Conservation (phyloP, 2,329 filamentous ascomycete species). For the Fusarium ambrosium region DNA sequence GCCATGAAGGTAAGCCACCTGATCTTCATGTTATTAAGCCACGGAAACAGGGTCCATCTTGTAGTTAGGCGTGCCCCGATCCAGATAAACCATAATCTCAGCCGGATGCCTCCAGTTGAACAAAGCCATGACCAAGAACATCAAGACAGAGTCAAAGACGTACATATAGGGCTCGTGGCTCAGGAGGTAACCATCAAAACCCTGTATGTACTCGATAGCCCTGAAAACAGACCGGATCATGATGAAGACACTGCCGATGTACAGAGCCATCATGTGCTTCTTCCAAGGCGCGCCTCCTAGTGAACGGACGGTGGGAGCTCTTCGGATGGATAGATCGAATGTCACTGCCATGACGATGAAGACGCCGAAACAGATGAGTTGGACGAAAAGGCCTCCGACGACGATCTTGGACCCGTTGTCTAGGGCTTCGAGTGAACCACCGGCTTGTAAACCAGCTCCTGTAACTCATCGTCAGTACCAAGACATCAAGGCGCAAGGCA, state of each 20-base stretch:
- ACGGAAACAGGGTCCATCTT: constrained; percentile 20
- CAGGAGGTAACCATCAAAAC: constrained; percentile 49
- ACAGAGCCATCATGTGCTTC: constrained; percentile 46
- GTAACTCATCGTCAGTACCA: not conserved
- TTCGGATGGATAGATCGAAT: constrained; percentile 54
- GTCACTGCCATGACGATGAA: constrained; percentile 62
- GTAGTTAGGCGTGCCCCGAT: not conserved
- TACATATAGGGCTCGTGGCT: constrained; percentile 51
- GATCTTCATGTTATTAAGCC: not conserved
- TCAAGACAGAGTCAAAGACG: constrained; percentile 52
- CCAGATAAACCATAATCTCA: constrained; percentile 10
- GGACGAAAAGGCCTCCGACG: constrained; percentile 65
- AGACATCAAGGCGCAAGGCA: not conserved
- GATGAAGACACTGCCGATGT: constrained; percentile 50
- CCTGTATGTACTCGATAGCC: constrained; percentile 56
- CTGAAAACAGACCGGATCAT: constrained; percentile 57
- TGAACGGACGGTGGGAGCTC: constrained; percentile 10
- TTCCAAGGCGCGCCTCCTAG: constrained; percentile 43
- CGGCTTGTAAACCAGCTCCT: constrained; percentile 43
- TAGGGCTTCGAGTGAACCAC: constrained; percentile 43
- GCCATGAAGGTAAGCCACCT: not conserved
- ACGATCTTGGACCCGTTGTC: constrained; percentile 60
- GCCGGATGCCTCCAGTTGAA: constrained; percentile 55
- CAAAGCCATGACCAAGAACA: constrained; percentile 58
- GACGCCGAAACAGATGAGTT: constrained; percentile 66